These are phyloP conservation scores for Tinospora cordifolia DNA, from an alignment of 164 flowering plant genomes.

Conservation along the genomic window DNA sequence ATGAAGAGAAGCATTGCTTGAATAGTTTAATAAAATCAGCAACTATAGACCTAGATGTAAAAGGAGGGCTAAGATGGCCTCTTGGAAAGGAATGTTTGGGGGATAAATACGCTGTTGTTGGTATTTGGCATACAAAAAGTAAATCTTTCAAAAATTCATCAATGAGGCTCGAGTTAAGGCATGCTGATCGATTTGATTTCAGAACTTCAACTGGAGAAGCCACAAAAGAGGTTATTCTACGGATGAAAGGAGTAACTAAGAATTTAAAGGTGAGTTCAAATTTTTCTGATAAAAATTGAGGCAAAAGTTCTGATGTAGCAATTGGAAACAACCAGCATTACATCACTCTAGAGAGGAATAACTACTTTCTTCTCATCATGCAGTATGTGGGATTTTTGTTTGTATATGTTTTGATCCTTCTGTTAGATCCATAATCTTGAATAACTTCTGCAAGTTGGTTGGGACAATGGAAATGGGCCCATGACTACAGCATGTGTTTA, in stretches of 20 bases:
- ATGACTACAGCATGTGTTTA: too few relatives aligned
- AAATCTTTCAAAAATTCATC: constrained; percentile 26
- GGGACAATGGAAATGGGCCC: too few relatives aligned
- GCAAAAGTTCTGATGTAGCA: background rate
- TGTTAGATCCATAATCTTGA: background rate
- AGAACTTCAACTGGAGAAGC: constrained; percentile 37
- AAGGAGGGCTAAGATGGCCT: constrained; percentile 62
- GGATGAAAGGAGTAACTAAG: constrained; percentile 25
- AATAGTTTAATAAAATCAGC: constrained; percentile 36
- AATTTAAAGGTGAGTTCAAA: constrained; percentile 25
- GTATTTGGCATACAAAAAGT: constrained; percentile 40
- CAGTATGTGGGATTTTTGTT: background rate
- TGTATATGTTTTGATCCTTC: background rate
- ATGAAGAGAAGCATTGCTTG: constrained; percentile 35
- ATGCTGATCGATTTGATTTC: constrained; percentile 48
- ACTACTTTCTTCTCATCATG: background rate
- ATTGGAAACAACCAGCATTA: background rate
- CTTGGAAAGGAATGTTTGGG: constrained; percentile 37
- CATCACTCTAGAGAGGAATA: background rate
- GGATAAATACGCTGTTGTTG: constrained; percentile 32
- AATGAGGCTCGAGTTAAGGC: constrained; percentile 34
- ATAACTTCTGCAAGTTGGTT: too few relatives aligned
- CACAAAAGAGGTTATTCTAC: constrained; percentile 35
- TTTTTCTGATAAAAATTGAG: background rate
- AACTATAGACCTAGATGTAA: constrained; percentile 34